Base-by-base conservation (phyloP, 192 early-diverging fungal species). In the Coemansia sp. region DNA sequence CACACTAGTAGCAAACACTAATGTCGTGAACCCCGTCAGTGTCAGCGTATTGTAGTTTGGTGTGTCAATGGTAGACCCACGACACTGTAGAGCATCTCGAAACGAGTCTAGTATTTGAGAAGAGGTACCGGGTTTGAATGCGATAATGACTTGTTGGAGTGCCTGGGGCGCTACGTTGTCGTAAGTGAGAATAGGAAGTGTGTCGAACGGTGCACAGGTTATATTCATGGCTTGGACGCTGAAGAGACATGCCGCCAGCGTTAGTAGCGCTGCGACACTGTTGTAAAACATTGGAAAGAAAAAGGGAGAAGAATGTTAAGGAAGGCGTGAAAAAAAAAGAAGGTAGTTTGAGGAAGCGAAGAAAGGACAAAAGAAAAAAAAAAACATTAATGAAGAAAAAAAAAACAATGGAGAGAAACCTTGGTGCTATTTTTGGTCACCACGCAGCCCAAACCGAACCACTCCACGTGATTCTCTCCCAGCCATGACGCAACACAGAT, bases 31-130 rank as follows among this genome's bases (percentile, higher is more conserved):
- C 1, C 79, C 79, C 1, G 52, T 46, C 2, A 82, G 65, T 36
- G 72, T 77, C 27, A 43, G 42, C 12, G 68, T 74, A 65, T 71
- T 71, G 66, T 82, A 82, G 66, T 68, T 71, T 29, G 72, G 67
- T 31, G 55, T 20, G 61, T 71, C 51, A 11, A 82, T 60, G 5
- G 46, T 65, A 6, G 75, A 70, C 6, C 79, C 79, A 20, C 79
- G 79, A 66, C 79, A 82, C 38, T 41, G 47, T 18, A 82, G 75
- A 8, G 79, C 79, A 24, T 77, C 75, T 54, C 75, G 72, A 65
- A 63, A 82, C 27, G 79, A 72, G 49, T 73, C 79, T 38, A 82
- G 18, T 29, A 70, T 47, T 46, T 76, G 74, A 3, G 22, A 20
- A 12, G 66, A 38, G 0, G 75, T 77, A 12, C 61, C 54, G 18